Base-by-base conservation (phyloP, 2,329 filamentous ascomycete genomes). In the Hirsutella rhossiliensis region DNA sequence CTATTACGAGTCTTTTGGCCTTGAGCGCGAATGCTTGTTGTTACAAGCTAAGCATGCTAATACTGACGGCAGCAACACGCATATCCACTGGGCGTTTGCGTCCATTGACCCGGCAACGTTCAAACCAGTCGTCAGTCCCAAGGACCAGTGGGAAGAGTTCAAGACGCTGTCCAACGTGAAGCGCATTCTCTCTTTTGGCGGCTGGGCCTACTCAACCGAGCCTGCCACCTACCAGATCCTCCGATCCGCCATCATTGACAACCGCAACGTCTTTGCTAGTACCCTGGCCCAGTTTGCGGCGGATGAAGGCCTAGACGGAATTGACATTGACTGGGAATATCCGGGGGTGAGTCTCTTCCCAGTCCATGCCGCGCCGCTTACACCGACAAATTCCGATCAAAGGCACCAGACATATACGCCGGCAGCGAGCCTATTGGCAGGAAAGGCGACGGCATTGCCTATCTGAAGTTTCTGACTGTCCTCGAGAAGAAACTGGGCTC, bases 311-410 rank as follows among this genome's bases (percentile, higher is more conserved):
- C 44, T 68, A 0, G 64, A 67, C 40, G 65, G 65, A 0, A 46
- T 67, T 11, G 63, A 67, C 38, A 50, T 65, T 30, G 62, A 67
- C 47, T 72, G 66, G 67, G 64, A 66, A 40, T 66, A 66, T 27
- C 57, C 57, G 7, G 56, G 52, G 5, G 50, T 53, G 20, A 48
- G 50, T 46, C 5, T 32, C 3, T 15, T 37, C 5, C 9, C 15
- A 4, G 9, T 19, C 34, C 18, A 17, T 17, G 31, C n/a, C 31
- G 7, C 12, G 5, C n/a, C 31, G 8, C 15, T 19, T 18, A 6
- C 3, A 5, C 15, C 15, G 2, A 36, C 7, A 4, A 36, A 17
- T 6, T 8, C 11, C 3, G 4, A 42, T 42, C 12, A 17, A 28
- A 37, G 32, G 31, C 49, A 1, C 48, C 51, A 0, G 56, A 56